A percentile compares a stretch with the other conserved stretches of the same genome.
These are phyloP conservation scores for Furcasterigmium furcatum DNA, from an alignment of 2,329 filamentous ascomycete genomes.

Conservation along the genomic window DNA sequence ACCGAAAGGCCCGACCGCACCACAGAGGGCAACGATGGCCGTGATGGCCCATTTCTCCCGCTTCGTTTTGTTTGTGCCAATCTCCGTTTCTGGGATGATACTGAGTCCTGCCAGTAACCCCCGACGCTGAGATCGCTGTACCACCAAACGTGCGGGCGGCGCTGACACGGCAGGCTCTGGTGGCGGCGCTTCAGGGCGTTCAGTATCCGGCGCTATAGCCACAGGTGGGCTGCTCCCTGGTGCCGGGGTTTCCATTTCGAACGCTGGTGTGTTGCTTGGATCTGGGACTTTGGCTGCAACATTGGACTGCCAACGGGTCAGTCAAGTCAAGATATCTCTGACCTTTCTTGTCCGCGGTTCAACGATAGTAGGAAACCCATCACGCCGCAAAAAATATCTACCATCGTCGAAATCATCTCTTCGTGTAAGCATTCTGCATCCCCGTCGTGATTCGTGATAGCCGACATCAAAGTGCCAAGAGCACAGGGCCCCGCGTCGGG, in stretches of 20 bases:
- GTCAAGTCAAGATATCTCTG: not conserved
- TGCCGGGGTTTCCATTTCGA: not conserved
- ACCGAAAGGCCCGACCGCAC: not conserved
- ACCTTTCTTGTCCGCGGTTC: not conserved
- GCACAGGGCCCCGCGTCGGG: not conserved
- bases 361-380: not conserved
- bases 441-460: not conserved
- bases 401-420: not conserved
- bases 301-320: not conserved
- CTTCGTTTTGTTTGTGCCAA: not conserved
- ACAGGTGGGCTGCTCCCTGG: not conserved
- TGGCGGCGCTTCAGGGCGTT: not conserved
- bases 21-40: not conserved
- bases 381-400: not conserved
- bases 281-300: too few species aligned
- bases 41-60: slow-evolving; percentile 1
- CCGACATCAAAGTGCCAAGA: not conserved
- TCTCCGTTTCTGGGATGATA: not conserved
- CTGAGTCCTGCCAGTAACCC: not conserved
- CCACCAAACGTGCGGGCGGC: not conserved
- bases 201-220: not conserved
- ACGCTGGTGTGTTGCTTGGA: not conserved
- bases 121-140: not conserved
- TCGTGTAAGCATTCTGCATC: not conserved
- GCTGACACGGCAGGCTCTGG: not conserved